Percentiles rank a stretch among this genome's conserved stretches.
These are phyloP conservation scores for Penicillium capsulatum DNA, from an alignment of 2,329 filamentous ascomycete genomes.

Conservation along the genomic window DNA sequence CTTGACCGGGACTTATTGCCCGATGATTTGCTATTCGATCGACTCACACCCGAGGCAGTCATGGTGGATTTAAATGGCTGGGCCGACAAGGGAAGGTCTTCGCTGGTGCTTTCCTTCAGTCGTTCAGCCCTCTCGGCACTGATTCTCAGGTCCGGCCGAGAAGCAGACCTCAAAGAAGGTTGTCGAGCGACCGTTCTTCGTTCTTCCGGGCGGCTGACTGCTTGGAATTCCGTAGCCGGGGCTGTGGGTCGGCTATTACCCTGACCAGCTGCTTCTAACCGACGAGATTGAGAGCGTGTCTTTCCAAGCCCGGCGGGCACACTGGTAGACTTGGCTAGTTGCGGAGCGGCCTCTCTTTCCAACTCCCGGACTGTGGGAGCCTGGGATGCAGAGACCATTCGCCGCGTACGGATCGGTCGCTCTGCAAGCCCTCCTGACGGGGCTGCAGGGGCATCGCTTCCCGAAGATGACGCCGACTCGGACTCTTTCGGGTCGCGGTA, in stretches of 20 bases:
- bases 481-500: constrained; percentile 18
- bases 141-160: constrained; percentile 12
- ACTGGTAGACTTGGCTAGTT: constrained; percentile 31
- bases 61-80: constrained; percentile 13
- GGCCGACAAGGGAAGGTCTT: constrained; percentile 7
- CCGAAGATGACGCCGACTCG: constrained; percentile 11
- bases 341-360: constrained; percentile 24
- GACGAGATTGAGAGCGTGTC: constrained; percentile 41
- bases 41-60: constrained; percentile 16
- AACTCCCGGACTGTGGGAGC: constrained; percentile 32
- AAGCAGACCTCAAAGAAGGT: constrained; percentile 15
- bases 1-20: constrained; percentile 32
- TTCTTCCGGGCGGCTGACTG: constrained; percentile 20
- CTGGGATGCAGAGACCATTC: constrained; percentile 35
- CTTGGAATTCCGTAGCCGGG: constrained; percentile 20
- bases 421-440: constrained; percentile 36
- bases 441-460: constrained; percentile 3
- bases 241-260: constrained; percentile 12
- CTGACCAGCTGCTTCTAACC: constrained; percentile 31
- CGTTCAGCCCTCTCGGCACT: constrained; percentile 9
- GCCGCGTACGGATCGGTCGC: constrained; percentile 36
- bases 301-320: constrained; percentile 36
- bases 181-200: constrained; percentile 9
- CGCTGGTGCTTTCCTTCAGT: constrained; percentile 11
- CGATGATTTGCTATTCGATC: constrained; percentile 29